Conservation (phyloP, 345 rosid species). For the Mangifera indica region DNA sequence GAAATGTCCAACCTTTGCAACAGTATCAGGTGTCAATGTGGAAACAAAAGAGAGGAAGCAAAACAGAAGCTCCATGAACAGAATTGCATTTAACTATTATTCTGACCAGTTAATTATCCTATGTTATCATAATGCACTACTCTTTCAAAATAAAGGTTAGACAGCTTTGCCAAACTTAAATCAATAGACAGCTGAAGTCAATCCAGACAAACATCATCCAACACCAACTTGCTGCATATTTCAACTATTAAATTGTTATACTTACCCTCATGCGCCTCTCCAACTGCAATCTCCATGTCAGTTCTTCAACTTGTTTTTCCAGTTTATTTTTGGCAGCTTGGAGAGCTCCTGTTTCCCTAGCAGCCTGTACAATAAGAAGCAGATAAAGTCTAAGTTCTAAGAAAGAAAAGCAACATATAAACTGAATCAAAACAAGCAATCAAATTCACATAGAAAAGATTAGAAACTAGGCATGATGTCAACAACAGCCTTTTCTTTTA, state of each 20-base stretch:
- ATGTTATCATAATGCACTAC: background rate
- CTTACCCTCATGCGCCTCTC: slow-evolving; percentile 95
- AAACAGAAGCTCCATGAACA: background rate
- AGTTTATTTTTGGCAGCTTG: slow-evolving; percentile 97
- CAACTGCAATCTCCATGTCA: slow-evolving; percentile 95
- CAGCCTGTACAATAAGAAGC: slow-evolving; percentile 61
- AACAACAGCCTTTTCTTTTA: background rate
- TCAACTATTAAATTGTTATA: slow-evolving; percentile 20
- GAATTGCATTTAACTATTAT: background rate
- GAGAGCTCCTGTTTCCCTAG: slow-evolving; percentile 98
- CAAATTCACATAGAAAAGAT: background rate
- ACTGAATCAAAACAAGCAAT: slow-evolving; percentile 6
- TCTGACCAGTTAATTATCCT: background rate
- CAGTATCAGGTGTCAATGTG: too few relatives aligned
- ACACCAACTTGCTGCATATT: background rate
- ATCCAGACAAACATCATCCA: too few relatives aligned
- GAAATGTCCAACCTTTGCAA: too few relatives aligned
- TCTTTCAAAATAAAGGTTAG: background rate
- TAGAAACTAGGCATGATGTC: background rate
- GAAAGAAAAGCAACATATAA: background rate
- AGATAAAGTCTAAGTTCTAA: background rate
- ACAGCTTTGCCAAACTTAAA: background rate
- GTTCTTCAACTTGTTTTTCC: slow-evolving; percentile 98
- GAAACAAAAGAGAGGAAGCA: slow-evolving; percentile 5
- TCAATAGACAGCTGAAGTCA: too few relatives aligned